Base-by-base conservation (phyloP, 176 grass and related monocot genomes). In the Triticum timopheevii region DNA sequence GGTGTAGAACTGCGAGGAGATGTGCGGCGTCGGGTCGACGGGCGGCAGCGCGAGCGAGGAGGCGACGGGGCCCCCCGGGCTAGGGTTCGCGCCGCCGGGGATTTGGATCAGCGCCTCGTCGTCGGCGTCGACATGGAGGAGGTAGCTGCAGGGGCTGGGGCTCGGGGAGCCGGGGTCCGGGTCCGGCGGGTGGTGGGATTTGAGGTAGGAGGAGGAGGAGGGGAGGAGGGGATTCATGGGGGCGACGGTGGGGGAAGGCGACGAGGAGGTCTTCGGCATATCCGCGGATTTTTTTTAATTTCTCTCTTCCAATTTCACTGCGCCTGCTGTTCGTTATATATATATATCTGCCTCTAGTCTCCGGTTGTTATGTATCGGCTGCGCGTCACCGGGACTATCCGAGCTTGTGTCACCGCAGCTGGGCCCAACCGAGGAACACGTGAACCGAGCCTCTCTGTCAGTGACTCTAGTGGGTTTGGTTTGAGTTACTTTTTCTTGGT, bases 1-100 rank as follows among this genome's bases (percentile, higher is more conserved):
- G 54, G 97, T 99, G 78, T 99, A 99, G 90, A 99, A 99, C 81
- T 99, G 97, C 62, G 97, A 94, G 30, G 97, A 99, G 42, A 99
- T 83, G 86, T 99, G 94, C n/a, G 97, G 89, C 28, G 83, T 76
- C 10, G 97, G 92, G 84, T 99, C 97, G 86, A 99, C 87, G 22
- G 83, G 80, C 33, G 91, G 86, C 49, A 86, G 86, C 38, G 79
- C 31, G 61, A 83, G 79, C 35, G 61, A 59, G 76, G 80, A 73
- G 56, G 45, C 67, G 66, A 25, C 56, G 44, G 31, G 34, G 2
- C 13, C 65, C 28, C 42, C 59, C 6, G 9, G 64, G 54, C 75
- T 95, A 86, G 88, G 87, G 82, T 84, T 86, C 4, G 49, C 36
- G 45, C 78, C 58, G 45, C 78, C 77, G 25, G 79, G 83, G 89